Percentiles rank a stretch among this genome's conserved stretches.
phyloP scores from a whole-genome alignment of 306 rosid species.

The Benincasa hispida region DNA sequence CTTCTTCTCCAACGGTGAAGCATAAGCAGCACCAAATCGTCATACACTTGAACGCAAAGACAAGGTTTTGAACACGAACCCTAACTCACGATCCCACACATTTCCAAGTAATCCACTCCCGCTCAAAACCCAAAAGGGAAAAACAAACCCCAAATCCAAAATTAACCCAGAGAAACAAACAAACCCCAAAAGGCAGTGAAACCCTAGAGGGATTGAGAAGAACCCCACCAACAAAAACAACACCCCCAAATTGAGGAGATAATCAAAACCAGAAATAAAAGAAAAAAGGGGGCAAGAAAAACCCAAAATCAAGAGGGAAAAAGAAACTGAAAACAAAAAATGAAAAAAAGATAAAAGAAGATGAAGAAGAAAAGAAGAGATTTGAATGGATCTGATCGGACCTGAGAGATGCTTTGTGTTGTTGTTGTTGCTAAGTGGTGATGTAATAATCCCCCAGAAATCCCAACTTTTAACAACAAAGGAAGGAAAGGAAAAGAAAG shows the following conservation, averaged over 20 bases:
- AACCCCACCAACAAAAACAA: not conserved
- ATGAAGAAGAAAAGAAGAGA: slow-evolving; percentile 9
- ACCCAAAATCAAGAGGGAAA: not conserved
- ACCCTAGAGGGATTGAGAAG: not conserved
- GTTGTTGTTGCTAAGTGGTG: slow-evolving; percentile 10
- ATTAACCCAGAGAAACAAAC: not conserved
- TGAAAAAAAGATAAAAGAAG: not conserved
- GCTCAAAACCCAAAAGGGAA: not conserved
- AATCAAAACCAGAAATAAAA: not conserved
- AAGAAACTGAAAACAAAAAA: no score
- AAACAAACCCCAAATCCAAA: not conserved
- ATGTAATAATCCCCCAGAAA: slow-evolving; percentile 10
- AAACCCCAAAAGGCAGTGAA: not conserved
- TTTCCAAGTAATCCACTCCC: slow-evolving; percentile 14
- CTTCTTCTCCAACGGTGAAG: slow-evolving; percentile 43
- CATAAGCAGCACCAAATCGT: slow-evolving; percentile 70
- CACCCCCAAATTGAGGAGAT: not conserved
- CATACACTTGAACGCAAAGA: slow-evolving; percentile 42
- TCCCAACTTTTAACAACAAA: slow-evolving; percentile 5
- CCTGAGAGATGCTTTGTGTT: slow-evolving; percentile 19
- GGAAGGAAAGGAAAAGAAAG: not conserved
- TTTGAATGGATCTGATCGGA: slow-evolving; percentile 70
- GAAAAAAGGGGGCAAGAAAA: not conserved
- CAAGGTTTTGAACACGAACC: slow-evolving; percentile 19
- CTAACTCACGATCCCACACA: slow-evolving; percentile 48